Evolutionary conservation across 1,139 yeast species (phyloP).

Genomic region (Pneumocystis sp.): DNA sequence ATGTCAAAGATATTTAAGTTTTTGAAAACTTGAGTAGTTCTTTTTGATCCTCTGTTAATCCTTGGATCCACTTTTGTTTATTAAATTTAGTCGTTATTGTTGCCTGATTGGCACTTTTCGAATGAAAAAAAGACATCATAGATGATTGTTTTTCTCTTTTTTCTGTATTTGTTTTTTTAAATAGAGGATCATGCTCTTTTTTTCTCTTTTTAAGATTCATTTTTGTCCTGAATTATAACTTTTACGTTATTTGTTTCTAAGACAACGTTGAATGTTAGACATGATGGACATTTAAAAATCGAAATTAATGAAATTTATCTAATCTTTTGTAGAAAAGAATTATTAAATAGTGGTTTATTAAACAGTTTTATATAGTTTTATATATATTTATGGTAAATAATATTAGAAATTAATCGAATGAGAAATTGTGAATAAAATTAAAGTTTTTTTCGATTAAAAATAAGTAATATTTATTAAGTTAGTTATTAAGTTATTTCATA

Average conservation of each 20-base stretch:
- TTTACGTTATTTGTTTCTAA: background rate
- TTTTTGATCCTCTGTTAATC: constrained; percentile 39
- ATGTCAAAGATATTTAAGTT: constrained; percentile 5
- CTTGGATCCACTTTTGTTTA: constrained; percentile 39
- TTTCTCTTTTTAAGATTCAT: background rate
- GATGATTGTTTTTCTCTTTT: background rate
- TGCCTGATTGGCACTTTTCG: background rate
- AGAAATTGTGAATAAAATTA: background rate
- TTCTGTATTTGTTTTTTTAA: background rate
- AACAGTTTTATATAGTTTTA: background rate
- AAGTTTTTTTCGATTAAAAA: background rate
- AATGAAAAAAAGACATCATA: background rate
- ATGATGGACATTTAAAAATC: background rate
- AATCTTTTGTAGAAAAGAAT: background rate
- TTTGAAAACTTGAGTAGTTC: constrained; percentile 32
- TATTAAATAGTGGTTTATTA: background rate
- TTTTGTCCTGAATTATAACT: no score
- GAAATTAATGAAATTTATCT: background rate
- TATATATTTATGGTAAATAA: no score
- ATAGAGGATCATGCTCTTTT: no score
- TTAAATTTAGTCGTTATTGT: constrained; percentile 25
- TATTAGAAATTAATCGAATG: background rate
- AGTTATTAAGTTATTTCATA: background rate
- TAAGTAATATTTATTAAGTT: background rate
- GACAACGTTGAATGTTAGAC: background rate